Base-by-base conservation (phyloP, 2,329 filamentous ascomycete species). In the Apiospora saccharicola region DNA sequence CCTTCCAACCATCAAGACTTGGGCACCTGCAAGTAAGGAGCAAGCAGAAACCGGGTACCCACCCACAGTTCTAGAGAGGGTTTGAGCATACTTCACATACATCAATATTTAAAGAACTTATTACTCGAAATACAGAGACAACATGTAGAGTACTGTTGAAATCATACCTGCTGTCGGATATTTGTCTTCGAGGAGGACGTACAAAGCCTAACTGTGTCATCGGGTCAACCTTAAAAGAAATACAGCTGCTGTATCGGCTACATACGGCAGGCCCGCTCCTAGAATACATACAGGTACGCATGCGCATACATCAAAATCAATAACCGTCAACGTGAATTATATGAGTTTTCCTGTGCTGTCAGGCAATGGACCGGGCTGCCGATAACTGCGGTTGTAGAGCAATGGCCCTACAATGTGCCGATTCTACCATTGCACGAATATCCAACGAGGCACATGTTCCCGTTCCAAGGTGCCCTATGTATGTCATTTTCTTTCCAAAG, bases 181-280 rank as follows among this genome's bases (percentile, higher is more conserved):
- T 41, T 24, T 41, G n/a, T 64, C 34, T 64, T 3, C 34, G 19
- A n/a, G 57, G 37, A 22, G 19, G 57, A 64, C 57, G 12, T 64
- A 41, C 34, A 37, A 41, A 64, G 19, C 57, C 34, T 64, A 64
- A 64, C 57, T 64, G 19, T 64, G 57, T 64, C 57, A 64, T 64
- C 57, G 34, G 57, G 34, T 64, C 57, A 64, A 64, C 57, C 34
- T 64, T n/a, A 64, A 64, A 61, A 64, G 22, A 61, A 30, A 22
- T 6, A 19, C 30, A 64, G 57, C n/a, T 2, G 22, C 41, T 37
- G 13, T 51, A 13, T 64, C 57, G 57, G 57, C 57, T 64, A 64
- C 57, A 41, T 41, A 64, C 57, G 57, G 57, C 57, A 64, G 57
- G 34, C 34, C 14, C 5, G 34, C n/a, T 7, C 53, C 34, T 10